These are phyloP conservation scores for Agroathelia rolfsii DNA, from an alignment of 1,284 basidiomycete genomes.

Conservation along the genomic window DNA sequence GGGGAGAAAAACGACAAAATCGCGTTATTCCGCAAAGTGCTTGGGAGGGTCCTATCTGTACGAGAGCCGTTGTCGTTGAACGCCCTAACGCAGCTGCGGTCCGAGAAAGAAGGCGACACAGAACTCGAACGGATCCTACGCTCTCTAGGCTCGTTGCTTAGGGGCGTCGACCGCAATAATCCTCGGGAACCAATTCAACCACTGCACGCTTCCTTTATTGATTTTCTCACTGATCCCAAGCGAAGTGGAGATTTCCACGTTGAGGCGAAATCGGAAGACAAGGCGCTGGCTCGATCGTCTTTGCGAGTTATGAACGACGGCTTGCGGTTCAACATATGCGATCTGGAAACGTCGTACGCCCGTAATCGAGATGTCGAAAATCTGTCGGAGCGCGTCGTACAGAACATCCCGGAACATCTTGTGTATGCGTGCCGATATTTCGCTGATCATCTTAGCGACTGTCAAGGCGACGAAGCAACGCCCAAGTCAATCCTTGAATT, in stretches of 20 bases:
- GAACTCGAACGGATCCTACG: constrained; percentile 1
- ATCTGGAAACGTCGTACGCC: constrained; percentile 18
- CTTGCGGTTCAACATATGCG: constrained; percentile 26
- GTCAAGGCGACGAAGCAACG: constrained; percentile 6
- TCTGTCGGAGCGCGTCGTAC: constrained; percentile 9
- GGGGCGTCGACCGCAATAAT: constrained; percentile 1
- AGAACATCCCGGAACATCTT: constrained; percentile 18
- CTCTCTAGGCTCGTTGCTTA: constrained; percentile 7
- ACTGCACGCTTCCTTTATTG: constrained; percentile 17
- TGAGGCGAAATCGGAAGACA: constrained; percentile 8
- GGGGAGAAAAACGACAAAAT: too few species aligned
- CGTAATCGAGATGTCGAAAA: constrained; percentile 16
- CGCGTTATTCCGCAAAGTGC: too few species aligned
- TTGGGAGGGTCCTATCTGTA: too few species aligned
- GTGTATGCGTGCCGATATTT: constrained; percentile 25
- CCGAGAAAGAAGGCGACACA: too few species aligned
- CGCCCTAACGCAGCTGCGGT: too few species aligned
- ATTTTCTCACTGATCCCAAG: constrained; percentile 15
- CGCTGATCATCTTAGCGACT: constrained; percentile 19
- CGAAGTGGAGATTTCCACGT: constrained; percentile 16
- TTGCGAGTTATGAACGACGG: constrained; percentile 19
- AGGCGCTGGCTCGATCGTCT: constrained; percentile 14
- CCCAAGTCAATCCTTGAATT: constrained; percentile 12
- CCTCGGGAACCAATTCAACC: constrained; percentile 7
- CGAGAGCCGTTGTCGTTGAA: too few species aligned